These are phyloP conservation scores for Stemphylium vesicarium DNA, from an alignment of 2,329 filamentous ascomycete genomes.

Conservation along the genomic window DNA sequence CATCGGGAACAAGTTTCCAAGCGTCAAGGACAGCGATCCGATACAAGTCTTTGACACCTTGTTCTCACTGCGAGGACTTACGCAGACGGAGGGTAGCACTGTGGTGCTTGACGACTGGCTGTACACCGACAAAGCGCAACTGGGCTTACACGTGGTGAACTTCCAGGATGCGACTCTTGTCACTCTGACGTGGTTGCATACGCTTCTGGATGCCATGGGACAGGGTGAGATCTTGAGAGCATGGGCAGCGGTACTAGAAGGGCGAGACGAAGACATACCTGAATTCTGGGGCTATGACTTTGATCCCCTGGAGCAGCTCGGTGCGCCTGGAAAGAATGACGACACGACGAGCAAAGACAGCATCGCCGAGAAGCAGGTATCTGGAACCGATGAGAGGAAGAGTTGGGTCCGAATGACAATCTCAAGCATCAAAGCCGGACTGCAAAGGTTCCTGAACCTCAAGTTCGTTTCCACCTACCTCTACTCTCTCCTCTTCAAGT, in stretches of 20 bases:
- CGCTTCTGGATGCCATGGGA: constrained; percentile 31
- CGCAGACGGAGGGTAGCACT: constrained; percentile 8
- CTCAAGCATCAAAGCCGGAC: neutral
- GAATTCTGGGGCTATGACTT: constrained; percentile 25
- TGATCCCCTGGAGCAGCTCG: constrained; percentile 28
- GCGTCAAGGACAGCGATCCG: constrained; percentile 3
- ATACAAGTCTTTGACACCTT: constrained; percentile 9
- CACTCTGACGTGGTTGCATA: constrained; percentile 32
- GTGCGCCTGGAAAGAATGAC: neutral
- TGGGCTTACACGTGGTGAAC: constrained; percentile 26
- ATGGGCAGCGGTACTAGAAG: constrained; percentile 33
- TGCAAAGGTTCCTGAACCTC: constrained; percentile 9
- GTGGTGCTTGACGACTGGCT: constrained; percentile 24
- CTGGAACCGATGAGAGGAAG: neutral
- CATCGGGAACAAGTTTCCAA: constrained; percentile 49
- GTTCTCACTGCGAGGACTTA: constrained; percentile 4
- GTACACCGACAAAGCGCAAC: constrained; percentile 27
- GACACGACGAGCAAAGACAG: neutral
- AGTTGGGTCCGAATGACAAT: constrained; percentile 4
- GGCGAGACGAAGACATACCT: constrained; percentile 25
- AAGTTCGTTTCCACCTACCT: constrained; percentile 18
- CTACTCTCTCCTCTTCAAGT: constrained; percentile 18
- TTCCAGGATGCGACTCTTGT: constrained; percentile 34
- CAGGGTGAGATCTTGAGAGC: constrained; percentile 21
- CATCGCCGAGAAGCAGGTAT: too few relatives aligned